These are phyloP conservation scores for Mortierella sp. DNA, from an alignment of 371 early-diverging fungal genomes.

Conservation along the genomic window DNA sequence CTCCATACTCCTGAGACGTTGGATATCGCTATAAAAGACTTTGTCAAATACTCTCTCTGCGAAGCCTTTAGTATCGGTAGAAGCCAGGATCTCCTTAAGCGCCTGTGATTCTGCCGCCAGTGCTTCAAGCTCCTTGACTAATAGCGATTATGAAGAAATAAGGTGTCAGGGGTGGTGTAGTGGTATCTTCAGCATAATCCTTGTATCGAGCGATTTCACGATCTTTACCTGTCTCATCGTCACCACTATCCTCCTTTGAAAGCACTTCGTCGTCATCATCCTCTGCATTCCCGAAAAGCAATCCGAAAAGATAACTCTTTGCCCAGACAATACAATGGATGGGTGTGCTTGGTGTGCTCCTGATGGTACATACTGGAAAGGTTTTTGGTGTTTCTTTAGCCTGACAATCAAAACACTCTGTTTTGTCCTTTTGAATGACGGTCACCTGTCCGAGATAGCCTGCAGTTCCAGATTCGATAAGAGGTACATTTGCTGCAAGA, in stretches of 20 bases:
- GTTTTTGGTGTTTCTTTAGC: constrained; percentile 92
- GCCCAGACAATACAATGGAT: constrained; percentile 99
- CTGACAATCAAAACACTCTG: constrained; percentile 99
- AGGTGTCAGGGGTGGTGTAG: background rate
- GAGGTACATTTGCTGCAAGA: constrained; percentile 86
- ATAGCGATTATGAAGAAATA: background rate
- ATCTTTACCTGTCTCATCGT: constrained; percentile 68
- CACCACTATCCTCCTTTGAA: constrained; percentile 61
- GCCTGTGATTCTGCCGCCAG: constrained; percentile 80
- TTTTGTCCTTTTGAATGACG: constrained; percentile 80
- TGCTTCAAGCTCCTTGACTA: constrained; percentile 80
- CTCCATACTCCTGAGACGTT: constrained; percentile 80
- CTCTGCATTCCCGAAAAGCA: constrained; percentile 86
- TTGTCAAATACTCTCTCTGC: constrained; percentile 85
- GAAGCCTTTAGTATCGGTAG: constrained; percentile 74
- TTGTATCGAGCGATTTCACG: background rate
- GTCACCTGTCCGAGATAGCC: constrained; percentile 98
- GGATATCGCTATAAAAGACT: constrained; percentile 77
- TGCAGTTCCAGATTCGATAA: constrained; percentile 98
- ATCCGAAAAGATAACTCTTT: constrained; percentile 89
- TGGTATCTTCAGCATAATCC: too few species aligned
- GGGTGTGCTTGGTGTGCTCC: constrained; percentile 95
- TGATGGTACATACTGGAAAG: constrained; percentile 98
- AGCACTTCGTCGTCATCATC: constrained; percentile 75
- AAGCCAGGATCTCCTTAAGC: constrained; percentile 71